These are phyloP conservation scores for Boletus sensibilis DNA, from an alignment of 768 basidiomycete genomes.

Conservation along the genomic window DNA sequence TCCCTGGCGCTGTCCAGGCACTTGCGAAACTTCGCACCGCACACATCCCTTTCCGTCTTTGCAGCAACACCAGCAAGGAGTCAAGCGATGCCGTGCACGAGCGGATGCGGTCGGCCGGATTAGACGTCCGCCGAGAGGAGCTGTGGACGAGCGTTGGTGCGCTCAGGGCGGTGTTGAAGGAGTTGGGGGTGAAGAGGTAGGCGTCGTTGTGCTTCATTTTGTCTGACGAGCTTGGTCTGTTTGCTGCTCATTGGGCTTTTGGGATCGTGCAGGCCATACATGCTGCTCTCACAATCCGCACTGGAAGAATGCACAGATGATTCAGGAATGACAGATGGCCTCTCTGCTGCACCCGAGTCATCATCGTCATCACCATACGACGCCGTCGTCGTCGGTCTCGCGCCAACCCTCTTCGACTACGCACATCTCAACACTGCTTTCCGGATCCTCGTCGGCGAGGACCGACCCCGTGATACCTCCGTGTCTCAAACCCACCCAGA, in stretches of 20 bases:
- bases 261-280: conserved; percentile 40
- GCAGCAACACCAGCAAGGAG: conserved; percentile 73
- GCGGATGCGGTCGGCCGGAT: conserved; percentile 47
- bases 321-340: neutral
- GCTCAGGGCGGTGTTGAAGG: conserved; percentile 44
- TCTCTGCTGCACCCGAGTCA: neutral
- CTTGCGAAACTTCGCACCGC: conserved; percentile 31
- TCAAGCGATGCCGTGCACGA: conserved; percentile 44
- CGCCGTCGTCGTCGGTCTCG: conserved; percentile 63
- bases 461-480: conserved; percentile 4
- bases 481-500: neutral
- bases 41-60: conserved; percentile 48
- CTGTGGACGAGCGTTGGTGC: conserved; percentile 67
- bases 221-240: neutral
- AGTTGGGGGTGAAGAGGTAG: conserved; percentile 43
- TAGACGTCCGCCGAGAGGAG: conserved; percentile 44
- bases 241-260: neutral
- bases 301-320: conserved; percentile 38
- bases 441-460: conserved; percentile 54
- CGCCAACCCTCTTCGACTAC: conserved; percentile 53
- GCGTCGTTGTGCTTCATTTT: neutral
- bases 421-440: conserved; percentile 62
- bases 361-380: conserved; percentile 37
- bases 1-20: conserved; percentile 40
- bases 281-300: conserved; percentile 54